phyloP scores from a whole-genome alignment of 768 basidiomycete species.

The Hemileccinum impolitum region DNA sequence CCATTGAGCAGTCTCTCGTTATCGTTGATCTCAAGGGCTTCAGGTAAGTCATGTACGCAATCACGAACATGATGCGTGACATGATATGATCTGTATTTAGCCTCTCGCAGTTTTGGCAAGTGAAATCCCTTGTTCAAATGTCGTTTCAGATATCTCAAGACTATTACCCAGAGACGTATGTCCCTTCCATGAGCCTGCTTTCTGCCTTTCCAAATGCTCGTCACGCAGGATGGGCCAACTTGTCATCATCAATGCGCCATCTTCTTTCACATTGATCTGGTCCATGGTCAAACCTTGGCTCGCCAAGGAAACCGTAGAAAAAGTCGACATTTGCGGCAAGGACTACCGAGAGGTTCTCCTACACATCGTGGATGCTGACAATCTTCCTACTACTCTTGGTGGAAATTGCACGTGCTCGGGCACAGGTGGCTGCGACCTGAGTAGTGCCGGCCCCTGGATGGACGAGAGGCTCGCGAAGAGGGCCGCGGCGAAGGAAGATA shows the following conservation, averaged over 20 bases:
- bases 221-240: constrained; percentile 64
- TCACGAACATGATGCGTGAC: not conserved
- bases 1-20: constrained; percentile 51
- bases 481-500: constrained; percentile 1
- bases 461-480: constrained; percentile 42
- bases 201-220: not conserved
- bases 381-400: constrained; percentile 58
- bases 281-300: constrained; percentile 66
- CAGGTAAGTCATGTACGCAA: constrained; percentile 40
- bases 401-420: constrained; percentile 62
- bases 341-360: constrained; percentile 58
- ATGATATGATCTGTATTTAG: constrained; percentile 31
- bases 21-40: constrained; percentile 73
- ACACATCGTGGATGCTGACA: constrained; percentile 58
- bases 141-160: constrained; percentile 77
- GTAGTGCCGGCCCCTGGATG: constrained; percentile 70
- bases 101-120: constrained; percentile 70
- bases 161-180: constrained; percentile 75
- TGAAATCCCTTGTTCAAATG: constrained; percentile 57
- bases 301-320: constrained; percentile 65
- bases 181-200: not conserved
- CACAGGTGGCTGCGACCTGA: constrained; percentile 56
- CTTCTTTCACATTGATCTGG: constrained; percentile 74
- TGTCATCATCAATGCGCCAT: constrained; percentile 68
- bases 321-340: constrained; percentile 62